These are phyloP conservation scores for Astrephomene gubernaculifera DNA, from an alignment of 139 green algal genomes.

Conservation along the genomic window DNA sequence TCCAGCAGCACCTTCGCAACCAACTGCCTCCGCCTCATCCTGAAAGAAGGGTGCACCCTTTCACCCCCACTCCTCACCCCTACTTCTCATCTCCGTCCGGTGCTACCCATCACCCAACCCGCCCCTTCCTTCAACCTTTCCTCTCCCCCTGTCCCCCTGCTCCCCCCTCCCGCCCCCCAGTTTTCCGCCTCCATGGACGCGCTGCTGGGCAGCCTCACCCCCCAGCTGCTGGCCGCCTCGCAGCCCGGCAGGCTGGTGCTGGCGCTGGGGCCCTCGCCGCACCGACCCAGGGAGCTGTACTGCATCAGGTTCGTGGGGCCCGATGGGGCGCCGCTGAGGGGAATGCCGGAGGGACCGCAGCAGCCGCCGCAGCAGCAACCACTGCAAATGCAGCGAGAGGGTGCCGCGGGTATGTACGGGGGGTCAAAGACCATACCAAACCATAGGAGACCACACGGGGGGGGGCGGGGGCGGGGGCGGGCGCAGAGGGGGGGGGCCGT, in stretches of 20 bases:
- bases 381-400: too few species aligned
- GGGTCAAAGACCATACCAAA: too few species aligned
- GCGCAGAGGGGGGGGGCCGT: too few species aligned
- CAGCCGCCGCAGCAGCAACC: too few species aligned
- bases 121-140: neutral
- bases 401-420: too few species aligned
- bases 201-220: neutral
- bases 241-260: neutral
- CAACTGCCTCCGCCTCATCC: too few species aligned
- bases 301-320: neutral
- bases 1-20: too few species aligned
- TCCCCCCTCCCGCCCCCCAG: neutral
- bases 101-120: neutral
- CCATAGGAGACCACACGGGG: neutral
- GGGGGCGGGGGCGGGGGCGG: neutral
- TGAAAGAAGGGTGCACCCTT: too few species aligned
- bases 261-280: conserved; percentile 1
- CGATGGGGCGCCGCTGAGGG: neutral
- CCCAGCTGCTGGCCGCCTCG: neutral
- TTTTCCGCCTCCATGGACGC: conserved; percentile 3
- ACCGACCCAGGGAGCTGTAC: conserved; percentile 31
- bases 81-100: too few species aligned
- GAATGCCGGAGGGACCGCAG: neutral
- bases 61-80: too few species aligned
- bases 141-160: neutral